These are phyloP conservation scores for Trichosporon sp. DNA, from an alignment of 1,284 basidiomycete species.

Conservation along the genomic window DNA sequence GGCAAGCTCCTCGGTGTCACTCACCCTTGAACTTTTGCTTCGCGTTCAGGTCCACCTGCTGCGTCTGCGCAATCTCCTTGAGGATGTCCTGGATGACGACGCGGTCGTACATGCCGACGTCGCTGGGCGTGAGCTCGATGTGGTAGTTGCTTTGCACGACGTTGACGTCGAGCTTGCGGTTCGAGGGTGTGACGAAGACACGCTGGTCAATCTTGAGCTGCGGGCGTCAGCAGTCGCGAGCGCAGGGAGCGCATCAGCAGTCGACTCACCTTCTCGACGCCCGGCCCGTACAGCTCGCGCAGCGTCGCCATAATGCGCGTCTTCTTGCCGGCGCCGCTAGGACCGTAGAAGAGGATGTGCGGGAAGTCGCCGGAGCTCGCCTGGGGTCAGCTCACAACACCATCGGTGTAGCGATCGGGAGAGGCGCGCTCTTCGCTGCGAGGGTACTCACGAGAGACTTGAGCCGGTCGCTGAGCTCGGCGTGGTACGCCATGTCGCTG, in stretches of 20 bases:
- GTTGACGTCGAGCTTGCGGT: conserved; percentile 92
- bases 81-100: conserved; percentile 94
- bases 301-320: conserved; percentile 88
- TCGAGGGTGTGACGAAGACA: conserved; percentile 90
- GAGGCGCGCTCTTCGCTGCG: not conserved
- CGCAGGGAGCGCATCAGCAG: not conserved
- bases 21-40: conserved; percentile 94
- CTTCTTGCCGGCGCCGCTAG: conserved; percentile 96
- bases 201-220: conserved; percentile 98
- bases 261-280: conserved; percentile 75
- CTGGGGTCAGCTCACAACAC: conserved; percentile 46
- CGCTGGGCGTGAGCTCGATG: conserved; percentile 97
- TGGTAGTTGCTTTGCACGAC: conserved; percentile 97
- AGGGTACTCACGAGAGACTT: conserved; percentile 61
- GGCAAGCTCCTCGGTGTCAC: conserved; percentile 18
- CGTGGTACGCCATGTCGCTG: conserved; percentile 84
- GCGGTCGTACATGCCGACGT: conserved; percentile 93
- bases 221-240: not conserved
- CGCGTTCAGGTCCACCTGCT: conserved; percentile 93
- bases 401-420: no score
- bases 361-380: conserved; percentile 90
- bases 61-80: conserved; percentile 98
- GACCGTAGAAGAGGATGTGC: conserved; percentile 96
- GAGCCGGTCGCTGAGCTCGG: conserved; percentile 71
- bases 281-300: conserved; percentile 82